A percentile compares a stretch with the other conserved stretches of the same genome.
phyloP scores from a whole-genome alignment of 345 rosid genomes.

The Stellera chamaejasme region DNA sequence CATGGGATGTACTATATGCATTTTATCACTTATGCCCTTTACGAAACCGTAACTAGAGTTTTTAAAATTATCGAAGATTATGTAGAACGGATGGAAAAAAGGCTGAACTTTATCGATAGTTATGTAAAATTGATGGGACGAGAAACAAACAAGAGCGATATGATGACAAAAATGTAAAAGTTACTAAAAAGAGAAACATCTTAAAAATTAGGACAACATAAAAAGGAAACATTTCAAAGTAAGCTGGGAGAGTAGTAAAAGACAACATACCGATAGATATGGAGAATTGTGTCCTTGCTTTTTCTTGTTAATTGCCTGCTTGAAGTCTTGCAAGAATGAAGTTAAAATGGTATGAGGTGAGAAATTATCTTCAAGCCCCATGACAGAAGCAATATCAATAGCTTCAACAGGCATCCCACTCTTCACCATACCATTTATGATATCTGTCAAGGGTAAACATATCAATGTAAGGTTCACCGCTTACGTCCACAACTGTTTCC shows the following conservation, averaged over 20 bases:
- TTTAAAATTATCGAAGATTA: no score
- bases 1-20: no score
- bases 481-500: not conserved
- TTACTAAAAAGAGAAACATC: no score
- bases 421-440: constrained; percentile 43
- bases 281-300: constrained; percentile 29
- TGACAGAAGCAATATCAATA: constrained; percentile 43
- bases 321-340: constrained; percentile 37
- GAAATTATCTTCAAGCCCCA: constrained; percentile 51
- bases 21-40: no score
- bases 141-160: not conserved
- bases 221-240: not conserved
- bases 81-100: no score
- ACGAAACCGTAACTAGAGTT: no score
- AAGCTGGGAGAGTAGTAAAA: not conserved
- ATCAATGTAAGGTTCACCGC: no score
- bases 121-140: no score
- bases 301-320: constrained; percentile 36
- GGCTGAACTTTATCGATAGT: no score
- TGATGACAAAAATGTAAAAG: not conserved
- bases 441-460: constrained; percentile 30
- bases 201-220: not conserved
- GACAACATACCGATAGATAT: constrained; percentile 24
- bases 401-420: constrained; percentile 51
- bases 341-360: constrained; percentile 43